Conservation (phyloP, 73 alveolate species). For the Strombidium stylifer region DNA sequence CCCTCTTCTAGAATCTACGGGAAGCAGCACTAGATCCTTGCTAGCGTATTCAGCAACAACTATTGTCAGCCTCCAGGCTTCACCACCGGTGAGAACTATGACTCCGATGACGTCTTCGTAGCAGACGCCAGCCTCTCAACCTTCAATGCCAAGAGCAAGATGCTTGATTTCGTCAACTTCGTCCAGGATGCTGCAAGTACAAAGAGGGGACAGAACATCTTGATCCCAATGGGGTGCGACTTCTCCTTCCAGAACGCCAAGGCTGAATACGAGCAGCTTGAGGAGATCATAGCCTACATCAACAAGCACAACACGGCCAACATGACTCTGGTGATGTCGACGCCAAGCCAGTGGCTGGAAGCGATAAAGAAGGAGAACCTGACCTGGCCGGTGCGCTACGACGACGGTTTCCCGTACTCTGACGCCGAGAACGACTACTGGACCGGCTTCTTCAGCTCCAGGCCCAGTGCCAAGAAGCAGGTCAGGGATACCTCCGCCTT, state of each 20-base stretch:
- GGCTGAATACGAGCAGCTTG: constrained; percentile 58
- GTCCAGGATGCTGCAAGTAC: constrained; percentile 20
- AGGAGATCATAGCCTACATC: constrained; percentile 58
- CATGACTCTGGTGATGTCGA: constrained; percentile 86
- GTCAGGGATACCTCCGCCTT: constrained; percentile 45
- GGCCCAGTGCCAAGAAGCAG: constrained; percentile 88
- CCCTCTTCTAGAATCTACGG: constrained; percentile 55
- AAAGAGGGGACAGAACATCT: constrained; percentile 43
- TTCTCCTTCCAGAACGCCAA: constrained; percentile 62
- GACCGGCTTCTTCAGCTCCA: constrained; percentile 98
- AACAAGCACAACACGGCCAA: constrained; percentile 53
- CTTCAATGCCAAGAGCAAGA: constrained; percentile 56
- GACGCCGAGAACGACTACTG: constrained; percentile 80
- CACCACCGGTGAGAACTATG: background rate
- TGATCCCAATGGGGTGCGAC: constrained; percentile 67
- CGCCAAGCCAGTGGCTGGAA: constrained; percentile 86
- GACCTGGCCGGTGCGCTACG: constrained; percentile 74
- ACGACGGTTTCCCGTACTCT: constrained; percentile 97
- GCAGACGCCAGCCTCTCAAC: constrained; percentile 56
- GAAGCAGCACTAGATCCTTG: constrained; percentile 32
- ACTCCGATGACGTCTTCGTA: constrained; percentile 19
- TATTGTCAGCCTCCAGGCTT: constrained; percentile 35
- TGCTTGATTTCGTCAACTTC: constrained; percentile 28
- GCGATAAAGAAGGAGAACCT: constrained; percentile 63
- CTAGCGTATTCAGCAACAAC: constrained; percentile 41